phyloP scores from a whole-genome alignment of 768 basidiomycete genomes.

The Termitomyces sp. region DNA sequence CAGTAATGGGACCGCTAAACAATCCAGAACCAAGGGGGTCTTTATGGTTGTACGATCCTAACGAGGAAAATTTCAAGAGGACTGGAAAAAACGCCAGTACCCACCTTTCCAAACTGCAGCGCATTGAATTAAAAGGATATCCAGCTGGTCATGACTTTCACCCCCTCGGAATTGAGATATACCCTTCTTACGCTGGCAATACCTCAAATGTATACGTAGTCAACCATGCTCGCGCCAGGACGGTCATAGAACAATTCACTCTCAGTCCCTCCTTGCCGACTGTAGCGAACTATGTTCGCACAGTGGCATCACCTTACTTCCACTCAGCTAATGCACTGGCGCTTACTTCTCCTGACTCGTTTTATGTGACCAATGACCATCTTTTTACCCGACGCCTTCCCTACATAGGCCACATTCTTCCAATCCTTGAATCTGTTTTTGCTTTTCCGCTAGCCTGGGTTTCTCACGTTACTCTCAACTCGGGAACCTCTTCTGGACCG shows the following conservation, averaged over 20 bases:
- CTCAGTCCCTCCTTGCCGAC: slow-evolving; percentile 39
- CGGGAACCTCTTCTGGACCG: slow-evolving; percentile 13
- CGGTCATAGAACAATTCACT: slow-evolving; percentile 64
- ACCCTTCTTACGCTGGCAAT: slow-evolving; percentile 42
- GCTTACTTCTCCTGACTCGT: slow-evolving; percentile 57
- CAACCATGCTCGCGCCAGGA: slow-evolving; percentile 59
- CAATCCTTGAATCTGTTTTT: slow-evolving; percentile 49
- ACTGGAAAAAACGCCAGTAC: slow-evolving; percentile 3
- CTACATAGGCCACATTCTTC: slow-evolving; percentile 41
- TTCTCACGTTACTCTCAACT: slow-evolving; percentile 43
- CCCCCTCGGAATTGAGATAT: slow-evolving; percentile 60
- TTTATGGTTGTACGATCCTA: slow-evolving; percentile 50
- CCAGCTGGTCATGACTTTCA: slow-evolving; percentile 62
- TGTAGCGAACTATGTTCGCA: slow-evolving; percentile 50
- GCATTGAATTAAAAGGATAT: slow-evolving; percentile 43
- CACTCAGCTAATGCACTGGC: slow-evolving; percentile 64
- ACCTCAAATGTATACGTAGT: slow-evolving; percentile 56
- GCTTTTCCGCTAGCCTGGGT: slow-evolving; percentile 57
- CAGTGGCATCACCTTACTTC: slow-evolving; percentile 52
- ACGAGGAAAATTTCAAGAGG: not conserved
- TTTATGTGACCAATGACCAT: slow-evolving; percentile 74
- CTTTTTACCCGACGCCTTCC: slow-evolving; percentile 58
- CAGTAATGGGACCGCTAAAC: slow-evolving; percentile 65
- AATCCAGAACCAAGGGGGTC: slow-evolving; percentile 54
- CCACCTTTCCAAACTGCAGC: slow-evolving; percentile 24